Percentiles rank a stretch among this genome's conserved stretches.
Conservation (phyloP, 805 yeast genomes). For the Lipomyces sp. region DNA sequence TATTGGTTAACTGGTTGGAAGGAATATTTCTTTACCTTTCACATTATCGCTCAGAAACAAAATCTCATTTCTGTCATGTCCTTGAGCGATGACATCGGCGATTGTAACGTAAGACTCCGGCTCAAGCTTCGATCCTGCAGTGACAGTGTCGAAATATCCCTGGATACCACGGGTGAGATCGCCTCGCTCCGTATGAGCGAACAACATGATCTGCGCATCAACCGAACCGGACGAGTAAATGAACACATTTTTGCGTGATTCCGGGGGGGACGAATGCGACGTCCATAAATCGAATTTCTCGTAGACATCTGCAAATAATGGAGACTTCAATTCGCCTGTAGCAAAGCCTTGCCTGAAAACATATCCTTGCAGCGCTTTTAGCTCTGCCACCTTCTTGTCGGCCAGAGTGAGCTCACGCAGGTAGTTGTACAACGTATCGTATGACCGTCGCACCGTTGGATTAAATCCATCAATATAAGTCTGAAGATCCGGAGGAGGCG, state of each 20-base stretch:
- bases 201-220: constrained; percentile 77
- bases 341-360: constrained; percentile 81
- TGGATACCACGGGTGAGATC: constrained; percentile 54
- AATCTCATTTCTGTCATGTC: constrained; percentile 38
- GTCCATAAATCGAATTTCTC: constrained; percentile 49
- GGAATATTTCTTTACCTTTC: constrained; percentile 19
- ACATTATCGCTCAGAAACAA: constrained; percentile 80
- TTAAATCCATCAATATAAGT: constrained; percentile 50
- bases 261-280: constrained; percentile 11
- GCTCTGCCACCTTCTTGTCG: constrained; percentile 73
- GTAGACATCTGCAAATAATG: constrained; percentile 71
- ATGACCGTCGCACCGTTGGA: constrained; percentile 32
- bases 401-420: constrained; percentile 54
- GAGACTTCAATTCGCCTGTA: constrained; percentile 72
- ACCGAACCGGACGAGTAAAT: constrained; percentile 90
- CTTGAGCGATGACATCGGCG: constrained; percentile 35
- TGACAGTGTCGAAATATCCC: constrained; percentile 82
- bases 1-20: background rate
- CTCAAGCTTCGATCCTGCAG: constrained; percentile 71
- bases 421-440: constrained; percentile 44
- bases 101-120: constrained; percentile 58
- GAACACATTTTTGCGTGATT: constrained; percentile 42
- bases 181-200: constrained; percentile 54
- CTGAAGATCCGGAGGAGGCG: constrained; percentile 29
- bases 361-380: constrained; percentile 78